A percentile compares a stretch with the other conserved stretches of the same genome.
phyloP scores from a whole-genome alignment of 176 grass and related monocot species.

The Raddia distichophylla region DNA sequence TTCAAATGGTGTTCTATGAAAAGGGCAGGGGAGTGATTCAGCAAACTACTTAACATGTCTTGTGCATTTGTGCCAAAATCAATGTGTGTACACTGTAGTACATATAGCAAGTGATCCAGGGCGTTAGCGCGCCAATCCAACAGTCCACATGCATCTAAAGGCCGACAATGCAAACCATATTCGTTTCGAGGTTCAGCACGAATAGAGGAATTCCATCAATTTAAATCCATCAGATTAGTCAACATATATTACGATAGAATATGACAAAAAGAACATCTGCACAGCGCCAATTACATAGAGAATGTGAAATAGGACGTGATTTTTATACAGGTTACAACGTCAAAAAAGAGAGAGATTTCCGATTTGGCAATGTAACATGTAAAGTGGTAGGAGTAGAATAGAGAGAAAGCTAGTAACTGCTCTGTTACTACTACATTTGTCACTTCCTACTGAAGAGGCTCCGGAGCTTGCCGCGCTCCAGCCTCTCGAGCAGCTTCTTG shows the following conservation, averaged over 20 bases:
- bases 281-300: slow-evolving; percentile 39
- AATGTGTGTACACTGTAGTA: too few relatives aligned
- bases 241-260: neutral
- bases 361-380: neutral
- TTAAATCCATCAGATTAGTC: neutral
- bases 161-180: too few relatives aligned
- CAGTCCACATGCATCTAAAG: too few relatives aligned
- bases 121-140: too few relatives aligned
- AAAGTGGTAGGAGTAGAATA: neutral
- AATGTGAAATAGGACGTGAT: slow-evolving; percentile 46
- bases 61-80: too few relatives aligned
- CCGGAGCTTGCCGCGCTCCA: slow-evolving; percentile 64
- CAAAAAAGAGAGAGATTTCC: neutral
- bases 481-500: slow-evolving; percentile 69
- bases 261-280: slow-evolving; percentile 18
- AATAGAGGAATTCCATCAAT: too few relatives aligned
- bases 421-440: neutral
- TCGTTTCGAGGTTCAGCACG: too few relatives aligned
- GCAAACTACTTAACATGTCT: too few relatives aligned
- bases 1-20: too few relatives aligned
- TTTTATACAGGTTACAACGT: slow-evolving; percentile 58
- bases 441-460: slow-evolving; percentile 74
- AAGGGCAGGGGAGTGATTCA: too few relatives aligned
- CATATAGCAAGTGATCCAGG: too few relatives aligned
- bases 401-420: too few relatives aligned